These are phyloP conservation scores for Aureobasidium pullulans DNA, from an alignment of 2,329 filamentous ascomycete species.

Conservation along the genomic window DNA sequence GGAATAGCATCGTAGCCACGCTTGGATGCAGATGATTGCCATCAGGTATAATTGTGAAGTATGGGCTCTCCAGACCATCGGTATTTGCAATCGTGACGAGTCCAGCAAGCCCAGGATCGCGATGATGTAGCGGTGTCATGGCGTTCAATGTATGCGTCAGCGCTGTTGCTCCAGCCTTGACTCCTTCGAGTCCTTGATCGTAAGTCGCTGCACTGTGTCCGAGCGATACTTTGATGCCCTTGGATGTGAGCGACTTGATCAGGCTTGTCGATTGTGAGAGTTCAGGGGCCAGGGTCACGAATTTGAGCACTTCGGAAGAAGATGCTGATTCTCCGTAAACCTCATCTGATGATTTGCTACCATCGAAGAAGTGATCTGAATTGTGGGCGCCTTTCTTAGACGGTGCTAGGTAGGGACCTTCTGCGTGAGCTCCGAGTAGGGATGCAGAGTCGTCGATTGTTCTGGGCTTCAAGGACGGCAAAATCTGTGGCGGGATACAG, in stretches of 20 bases:
- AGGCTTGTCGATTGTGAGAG: conserved; percentile 35
- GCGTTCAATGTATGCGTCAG: conserved; percentile 51
- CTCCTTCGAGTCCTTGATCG: conserved; percentile 37
- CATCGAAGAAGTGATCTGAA: conserved; percentile 35
- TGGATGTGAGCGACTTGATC: conserved; percentile 35
- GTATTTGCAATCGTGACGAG: conserved; percentile 25
- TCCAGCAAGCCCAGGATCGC: conserved; percentile 46
- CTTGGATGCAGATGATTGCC: conserved; percentile 47
- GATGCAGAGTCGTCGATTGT: conserved; percentile 38
- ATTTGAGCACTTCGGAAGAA: conserved; percentile 35
- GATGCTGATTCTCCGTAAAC: conserved; percentile 41
- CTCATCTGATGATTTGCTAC: conserved; percentile 24
- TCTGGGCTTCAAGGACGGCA: conserved; percentile 41
- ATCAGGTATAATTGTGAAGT: conserved; percentile 48
- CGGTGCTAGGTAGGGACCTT: conserved; percentile 49
- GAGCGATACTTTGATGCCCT: conserved; percentile 40
- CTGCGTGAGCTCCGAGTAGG: conserved; percentile 49
- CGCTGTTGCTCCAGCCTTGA: conserved; percentile 43
- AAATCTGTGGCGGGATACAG: conserved; percentile 27
- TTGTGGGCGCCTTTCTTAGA: conserved; percentile 49
- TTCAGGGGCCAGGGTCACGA: conserved; percentile 49
- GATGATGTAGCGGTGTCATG: conserved; percentile 45
- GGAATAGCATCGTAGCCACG: conserved; percentile 43
- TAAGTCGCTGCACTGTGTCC: conserved; percentile 46
- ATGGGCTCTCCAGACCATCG: conserved; percentile 30